Evolutionary conservation across 768 basidiomycete species (phyloP).

Genomic region (Russula abietina): DNA sequence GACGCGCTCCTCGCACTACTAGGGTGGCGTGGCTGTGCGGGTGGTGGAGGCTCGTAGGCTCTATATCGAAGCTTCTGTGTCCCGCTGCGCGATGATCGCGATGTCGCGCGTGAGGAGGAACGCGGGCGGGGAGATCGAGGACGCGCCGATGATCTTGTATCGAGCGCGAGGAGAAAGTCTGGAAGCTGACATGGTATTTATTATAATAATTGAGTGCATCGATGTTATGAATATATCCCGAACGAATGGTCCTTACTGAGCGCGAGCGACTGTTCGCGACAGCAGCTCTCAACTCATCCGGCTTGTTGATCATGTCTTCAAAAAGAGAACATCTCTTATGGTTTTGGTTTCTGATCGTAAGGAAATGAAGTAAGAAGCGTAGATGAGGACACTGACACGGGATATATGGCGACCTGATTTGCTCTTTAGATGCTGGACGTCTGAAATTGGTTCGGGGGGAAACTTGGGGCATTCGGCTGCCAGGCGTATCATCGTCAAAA

Average conservation of each 20-base stretch:
- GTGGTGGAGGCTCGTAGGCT: conserved; percentile 61
- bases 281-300: conserved; percentile 41
- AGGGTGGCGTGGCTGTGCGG: conserved; percentile 34
- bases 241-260: conserved; percentile 41
- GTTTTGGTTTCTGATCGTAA: conserved; percentile 1
- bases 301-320: conserved; percentile 42
- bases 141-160: conserved; percentile 28
- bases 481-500: conserved; percentile 67
- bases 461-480: conserved; percentile 52
- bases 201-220: conserved; percentile 5
- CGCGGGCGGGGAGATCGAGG: conserved; percentile 23
- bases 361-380: neutral
- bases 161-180: conserved; percentile 55
- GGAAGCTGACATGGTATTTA: conserved; percentile 48
- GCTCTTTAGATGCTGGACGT: conserved; percentile 41
- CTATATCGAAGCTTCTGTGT: conserved; percentile 56
- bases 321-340: conserved; percentile 69
- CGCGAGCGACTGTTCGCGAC: conserved; percentile 45
- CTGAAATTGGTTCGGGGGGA: conserved; percentile 39
- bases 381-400: conserved; percentile 37
- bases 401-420: conserved; percentile 50
- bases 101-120: conserved; percentile 25
- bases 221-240: neutral
- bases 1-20: conserved; percentile 32
- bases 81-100: conserved; percentile 30